A percentile compares a stretch with the other conserved stretches of the same genome.
Evolutionary conservation across 2,329 filamentous ascomycete species (phyloP).

Genomic region (Pseudogymnoascus sp.): DNA sequence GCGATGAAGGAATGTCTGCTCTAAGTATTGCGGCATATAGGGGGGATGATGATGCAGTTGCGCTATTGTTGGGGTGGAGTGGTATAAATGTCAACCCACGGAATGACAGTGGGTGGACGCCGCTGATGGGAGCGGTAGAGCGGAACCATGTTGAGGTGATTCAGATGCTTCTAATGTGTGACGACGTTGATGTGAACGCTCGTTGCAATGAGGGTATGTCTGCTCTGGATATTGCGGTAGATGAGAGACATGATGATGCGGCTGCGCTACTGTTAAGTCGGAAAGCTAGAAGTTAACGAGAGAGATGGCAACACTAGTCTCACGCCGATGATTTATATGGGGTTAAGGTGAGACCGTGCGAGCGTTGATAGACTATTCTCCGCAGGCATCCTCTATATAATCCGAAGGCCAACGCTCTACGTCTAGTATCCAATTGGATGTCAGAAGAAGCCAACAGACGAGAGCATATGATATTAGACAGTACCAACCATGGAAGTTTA

Average conservation of each 20-base stretch:
- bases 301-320: not conserved
- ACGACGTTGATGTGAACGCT: not conserved
- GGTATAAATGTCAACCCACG: too few species aligned
- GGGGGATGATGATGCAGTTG: too few species aligned
- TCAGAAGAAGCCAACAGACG: constrained; percentile 7
- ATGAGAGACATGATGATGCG: not conserved
- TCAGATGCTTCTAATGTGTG: not conserved
- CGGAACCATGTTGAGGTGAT: not conserved
- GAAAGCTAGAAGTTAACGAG: not conserved
- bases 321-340: not conserved
- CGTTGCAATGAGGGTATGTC: not conserved
- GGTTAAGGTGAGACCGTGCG: not conserved
- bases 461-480: constrained; percentile 30
- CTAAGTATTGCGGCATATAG: too few species aligned
- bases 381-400: not conserved
- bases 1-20: not conserved
- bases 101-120: too few species aligned
- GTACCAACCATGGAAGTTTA: constrained; percentile 22
- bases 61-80: too few species aligned
- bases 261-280: not conserved
- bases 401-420: not conserved
- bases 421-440: not conserved
- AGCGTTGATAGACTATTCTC: not conserved
- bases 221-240: not conserved
- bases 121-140: too few species aligned